Evolutionary conservation across 2,329 filamentous ascomycete genomes (phyloP).

Genomic region (Diaporthe destruens): DNA sequence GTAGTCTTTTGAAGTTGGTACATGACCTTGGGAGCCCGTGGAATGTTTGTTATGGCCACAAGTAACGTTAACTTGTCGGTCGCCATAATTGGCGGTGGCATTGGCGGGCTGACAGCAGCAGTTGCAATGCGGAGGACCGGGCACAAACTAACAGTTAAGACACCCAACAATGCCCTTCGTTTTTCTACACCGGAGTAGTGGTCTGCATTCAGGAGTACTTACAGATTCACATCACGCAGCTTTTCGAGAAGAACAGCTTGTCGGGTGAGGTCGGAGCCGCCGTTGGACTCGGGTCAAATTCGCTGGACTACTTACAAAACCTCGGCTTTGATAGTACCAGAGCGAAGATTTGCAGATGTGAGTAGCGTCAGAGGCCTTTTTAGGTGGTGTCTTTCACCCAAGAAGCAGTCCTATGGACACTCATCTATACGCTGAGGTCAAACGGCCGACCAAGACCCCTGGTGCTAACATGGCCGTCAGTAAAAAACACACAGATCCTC

Average conservation of each 20-base stretch:
- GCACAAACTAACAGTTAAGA: constrained; percentile 8
- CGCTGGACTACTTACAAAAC: constrained; percentile 20
- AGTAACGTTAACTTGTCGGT: neutral
- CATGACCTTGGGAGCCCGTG: neutral
- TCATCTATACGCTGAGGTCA: neutral
- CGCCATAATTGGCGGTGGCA: constrained; percentile 19
- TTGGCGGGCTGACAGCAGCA: constrained; percentile 8
- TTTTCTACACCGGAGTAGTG: neutral
- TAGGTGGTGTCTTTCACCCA: neutral
- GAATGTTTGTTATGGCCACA: neutral
- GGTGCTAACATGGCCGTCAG: neutral
- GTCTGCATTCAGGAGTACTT: neutral
- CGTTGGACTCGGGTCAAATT: constrained; percentile 18
- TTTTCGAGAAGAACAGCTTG: constrained; percentile 19
- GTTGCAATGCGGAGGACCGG: constrained; percentile 22
- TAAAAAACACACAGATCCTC: constrained; percentile 10
- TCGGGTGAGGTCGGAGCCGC: constrained; percentile 19
- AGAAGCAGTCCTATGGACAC: neutral
- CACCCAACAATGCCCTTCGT: neutral
- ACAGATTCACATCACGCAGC: neutral
- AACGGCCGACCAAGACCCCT: neutral
- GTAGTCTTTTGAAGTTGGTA: neutral
- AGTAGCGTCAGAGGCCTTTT: neutral
- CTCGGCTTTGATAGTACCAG: constrained; percentile 17
- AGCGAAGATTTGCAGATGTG: constrained; percentile 11